Base-by-base conservation (phyloP, 805 yeast genomes). In the Sugiyamaella chiloensis region DNA sequence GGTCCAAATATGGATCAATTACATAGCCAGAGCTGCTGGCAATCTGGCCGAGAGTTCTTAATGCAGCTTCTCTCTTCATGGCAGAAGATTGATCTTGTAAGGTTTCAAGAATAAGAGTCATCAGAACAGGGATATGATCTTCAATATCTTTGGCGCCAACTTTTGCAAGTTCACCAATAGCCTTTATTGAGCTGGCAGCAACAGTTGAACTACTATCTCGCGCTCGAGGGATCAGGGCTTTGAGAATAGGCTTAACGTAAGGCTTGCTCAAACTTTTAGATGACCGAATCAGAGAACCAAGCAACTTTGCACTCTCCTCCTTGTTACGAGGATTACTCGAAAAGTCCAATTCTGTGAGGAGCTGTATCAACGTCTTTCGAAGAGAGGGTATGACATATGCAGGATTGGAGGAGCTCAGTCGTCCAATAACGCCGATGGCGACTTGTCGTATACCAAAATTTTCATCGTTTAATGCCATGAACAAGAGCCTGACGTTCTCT, bases 301-400 rank as follows among this genome's bases (percentile, higher is more conserved):
- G 68, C 48, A 90, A 68, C 11, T 79, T 74, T 0, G 96, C 95
- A 51, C 89, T 83, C 61, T 90, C 96, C 64, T 93, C 99, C 57
- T 85, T 86, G 54, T 81, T 84, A 21, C 85, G 67, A 27, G 88
- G 76, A 39, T 81, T 78, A 8, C 84, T 81, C 1, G 96, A 85
- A 63, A 83, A 89, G 58, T 89, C 95, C 43, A 93, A 69, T 51
- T 87, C 86, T 0, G 96, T 88, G 40, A 95, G 65, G 11, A 90
- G 72, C 62, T 91, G 97, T 37, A 93, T 80, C 52, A 95, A 67
- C 0, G 91, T 80, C 62, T 88, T 91, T 56, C 98, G 75, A 46
- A 93, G 71, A 0, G 95, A 87, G 0, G 99, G 99, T 31, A 91
- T 89, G 53, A 93, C 87, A 64, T 88, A 91, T 0, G 99, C 97